phyloP scores from a whole-genome alignment of 805 yeast genomes.

The Starmera amethionina region DNA sequence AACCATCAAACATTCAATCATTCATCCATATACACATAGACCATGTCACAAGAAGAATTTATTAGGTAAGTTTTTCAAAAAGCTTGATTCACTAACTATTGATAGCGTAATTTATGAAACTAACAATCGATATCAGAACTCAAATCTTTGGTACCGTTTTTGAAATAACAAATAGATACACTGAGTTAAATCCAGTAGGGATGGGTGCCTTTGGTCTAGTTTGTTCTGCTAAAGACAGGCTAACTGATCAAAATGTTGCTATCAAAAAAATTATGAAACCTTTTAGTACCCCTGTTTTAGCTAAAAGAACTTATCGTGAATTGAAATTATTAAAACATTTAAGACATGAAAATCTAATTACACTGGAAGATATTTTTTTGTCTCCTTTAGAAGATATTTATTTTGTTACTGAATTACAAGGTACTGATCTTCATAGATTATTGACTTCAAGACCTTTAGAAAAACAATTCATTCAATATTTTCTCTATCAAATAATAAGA shows the following conservation, averaged over 20 bases:
- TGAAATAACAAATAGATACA: conserved; percentile 83
- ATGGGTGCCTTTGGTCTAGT: conserved; percentile 99
- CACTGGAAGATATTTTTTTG: conserved; percentile 86
- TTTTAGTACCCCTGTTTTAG: conserved; percentile 85
- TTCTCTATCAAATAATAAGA: conserved; percentile 85
- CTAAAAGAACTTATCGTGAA: conserved; percentile 95
- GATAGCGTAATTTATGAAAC: neutral
- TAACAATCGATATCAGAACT: conserved; percentile 38
- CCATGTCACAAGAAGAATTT: conserved; percentile 21
- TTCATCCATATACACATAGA: conserved; percentile 19
- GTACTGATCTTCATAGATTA: conserved; percentile 89
- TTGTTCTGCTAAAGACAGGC: conserved; percentile 88
- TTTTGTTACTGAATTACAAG: conserved; percentile 94
- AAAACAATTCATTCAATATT: conserved; percentile 93
- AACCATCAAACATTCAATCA: neutral
- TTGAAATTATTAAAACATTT: conserved; percentile 86
- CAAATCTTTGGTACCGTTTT: conserved; percentile 94
- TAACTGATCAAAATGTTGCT: conserved; percentile 89
- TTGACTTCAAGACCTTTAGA: conserved; percentile 90
- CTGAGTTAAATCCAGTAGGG: conserved; percentile 93
- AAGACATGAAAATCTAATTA: conserved; percentile 89
- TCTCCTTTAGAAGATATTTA: conserved; percentile 93
- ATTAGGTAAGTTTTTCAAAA: conserved; percentile 1
- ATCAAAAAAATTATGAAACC: conserved; percentile 98
- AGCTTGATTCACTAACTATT: no score